phyloP scores from a whole-genome alignment of 371 early-diverging fungal species.

The Zancudomyces culisetae region DNA sequence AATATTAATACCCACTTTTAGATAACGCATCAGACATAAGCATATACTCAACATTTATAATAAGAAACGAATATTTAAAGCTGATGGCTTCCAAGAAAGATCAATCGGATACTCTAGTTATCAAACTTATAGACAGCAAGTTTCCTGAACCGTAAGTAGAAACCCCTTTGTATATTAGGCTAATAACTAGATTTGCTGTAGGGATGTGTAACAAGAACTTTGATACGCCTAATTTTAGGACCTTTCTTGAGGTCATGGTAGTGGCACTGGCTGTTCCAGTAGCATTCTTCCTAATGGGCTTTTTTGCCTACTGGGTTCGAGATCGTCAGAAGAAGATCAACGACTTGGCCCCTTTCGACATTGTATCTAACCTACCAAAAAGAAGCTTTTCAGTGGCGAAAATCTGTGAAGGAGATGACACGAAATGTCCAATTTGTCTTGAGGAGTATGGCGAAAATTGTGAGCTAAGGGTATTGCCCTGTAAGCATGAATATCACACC shows the following conservation, averaged over 20 bases:
- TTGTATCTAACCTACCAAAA: conserved; percentile 37
- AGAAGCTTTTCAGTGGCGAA: conserved; percentile 38
- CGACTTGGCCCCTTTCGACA: conserved; percentile 41
- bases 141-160: conserved; percentile 2
- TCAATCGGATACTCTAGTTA: conserved; percentile 24
- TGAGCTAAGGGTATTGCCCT: conserved; percentile 59
- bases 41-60: conserved; percentile 56
- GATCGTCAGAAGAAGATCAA: conserved; percentile 32
- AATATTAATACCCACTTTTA: too few relatives aligned
- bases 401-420: conserved; percentile 29
- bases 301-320: conserved; percentile 30
- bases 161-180: too few relatives aligned
- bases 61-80: conserved; percentile 34
- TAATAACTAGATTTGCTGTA: too few relatives aligned
- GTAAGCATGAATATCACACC: conserved; percentile 79
- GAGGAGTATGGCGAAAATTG: conserved; percentile 69
- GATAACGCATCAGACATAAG: conserved; percentile 49
- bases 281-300: neutral
- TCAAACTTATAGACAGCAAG: conserved; percentile 13
- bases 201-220: too few relatives aligned
- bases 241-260: neutral
- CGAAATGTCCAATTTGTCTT: conserved; percentile 84
- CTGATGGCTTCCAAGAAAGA: conserved; percentile 15
- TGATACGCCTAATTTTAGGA: neutral
- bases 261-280: neutral